phyloP scores from a whole-genome alignment of 1,284 basidiomycete genomes.

The Rhodotorula glutinis region DNA sequence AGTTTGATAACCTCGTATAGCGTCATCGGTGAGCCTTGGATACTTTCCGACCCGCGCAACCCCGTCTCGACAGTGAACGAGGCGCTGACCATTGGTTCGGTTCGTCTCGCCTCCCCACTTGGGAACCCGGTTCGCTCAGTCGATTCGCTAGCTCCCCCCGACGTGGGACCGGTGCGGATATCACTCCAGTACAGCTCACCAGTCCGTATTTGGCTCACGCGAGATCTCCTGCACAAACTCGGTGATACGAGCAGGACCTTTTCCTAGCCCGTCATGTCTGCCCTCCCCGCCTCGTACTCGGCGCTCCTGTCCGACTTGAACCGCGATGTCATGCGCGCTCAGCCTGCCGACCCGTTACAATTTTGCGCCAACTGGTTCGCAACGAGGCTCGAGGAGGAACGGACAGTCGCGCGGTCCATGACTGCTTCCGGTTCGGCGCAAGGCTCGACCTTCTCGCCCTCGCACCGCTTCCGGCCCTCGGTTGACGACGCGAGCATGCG shows the following conservation, averaged over 20 bases:
- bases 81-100: too few species aligned
- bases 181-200: not conserved
- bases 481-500: constrained; percentile 18
- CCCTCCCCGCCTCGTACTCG: constrained; percentile 38
- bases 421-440: not conserved
- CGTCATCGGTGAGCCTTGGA: too few species aligned
- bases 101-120: too few species aligned
- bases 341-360: constrained; percentile 84
- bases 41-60: too few species aligned
- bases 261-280: constrained; percentile 26
- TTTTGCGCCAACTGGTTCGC: constrained; percentile 97
- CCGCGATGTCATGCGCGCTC: constrained; percentile 75
- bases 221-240: too few species aligned
- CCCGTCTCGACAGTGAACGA: too few species aligned
- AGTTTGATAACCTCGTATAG: too few species aligned
- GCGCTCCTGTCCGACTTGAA: constrained; percentile 75
- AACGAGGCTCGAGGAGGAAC: constrained; percentile 74
- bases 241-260: not conserved
- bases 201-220: too few species aligned
- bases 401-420: constrained; percentile 13
- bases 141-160: not conserved
- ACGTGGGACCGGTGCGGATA: not conserved
- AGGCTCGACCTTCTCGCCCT: not conserved
- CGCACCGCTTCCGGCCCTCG: not conserved
- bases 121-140: too few species aligned